Evolutionary conservation across 1,284 basidiomycete species (phyloP).

Genomic region (Boletus hoseneyae): DNA sequence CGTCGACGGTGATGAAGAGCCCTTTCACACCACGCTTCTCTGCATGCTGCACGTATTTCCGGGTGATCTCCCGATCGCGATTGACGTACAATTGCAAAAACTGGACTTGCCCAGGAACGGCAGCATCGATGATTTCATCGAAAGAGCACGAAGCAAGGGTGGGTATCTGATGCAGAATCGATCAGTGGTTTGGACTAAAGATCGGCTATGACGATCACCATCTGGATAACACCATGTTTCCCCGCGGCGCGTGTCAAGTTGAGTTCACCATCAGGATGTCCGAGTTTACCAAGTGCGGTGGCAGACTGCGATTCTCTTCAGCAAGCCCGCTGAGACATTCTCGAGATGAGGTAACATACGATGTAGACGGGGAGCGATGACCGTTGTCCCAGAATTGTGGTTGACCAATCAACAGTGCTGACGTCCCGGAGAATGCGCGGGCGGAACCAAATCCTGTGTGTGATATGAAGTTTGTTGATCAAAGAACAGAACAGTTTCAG

Average conservation of each 20-base stretch:
- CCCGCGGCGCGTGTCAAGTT: constrained; percentile 56
- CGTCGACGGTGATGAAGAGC: constrained; percentile 88
- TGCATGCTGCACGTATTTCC: constrained; percentile 79
- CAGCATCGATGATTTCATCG: constrained; percentile 58
- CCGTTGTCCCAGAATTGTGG: constrained; percentile 54
- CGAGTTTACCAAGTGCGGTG: constrained; percentile 59
- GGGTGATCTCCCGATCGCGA: constrained; percentile 74
- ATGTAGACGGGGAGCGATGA: constrained; percentile 63
- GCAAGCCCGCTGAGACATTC: constrained; percentile 20
- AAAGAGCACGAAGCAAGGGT: constrained; percentile 27
- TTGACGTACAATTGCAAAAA: constrained; percentile 84
- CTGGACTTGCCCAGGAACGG: constrained; percentile 63
- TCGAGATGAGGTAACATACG: constrained; percentile 14
- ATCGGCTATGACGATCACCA: constrained; percentile 36
- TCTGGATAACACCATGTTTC: constrained; percentile 55
- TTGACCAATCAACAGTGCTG: constrained; percentile 56
- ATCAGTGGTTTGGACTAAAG: constrained; percentile 2
- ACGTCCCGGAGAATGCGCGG: constrained; percentile 70
- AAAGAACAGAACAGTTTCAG: constrained; percentile 14
- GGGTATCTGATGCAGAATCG: constrained; percentile 40
- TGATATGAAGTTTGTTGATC: background rate
- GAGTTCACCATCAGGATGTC: constrained; percentile 63
- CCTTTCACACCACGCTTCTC: constrained; percentile 78
- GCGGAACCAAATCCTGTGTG: constrained; percentile 64
- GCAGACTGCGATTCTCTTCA: constrained; percentile 30